These are phyloP conservation scores for Agaricus blazei DNA, from an alignment of 768 basidiomycete species.

Conservation along the genomic window DNA sequence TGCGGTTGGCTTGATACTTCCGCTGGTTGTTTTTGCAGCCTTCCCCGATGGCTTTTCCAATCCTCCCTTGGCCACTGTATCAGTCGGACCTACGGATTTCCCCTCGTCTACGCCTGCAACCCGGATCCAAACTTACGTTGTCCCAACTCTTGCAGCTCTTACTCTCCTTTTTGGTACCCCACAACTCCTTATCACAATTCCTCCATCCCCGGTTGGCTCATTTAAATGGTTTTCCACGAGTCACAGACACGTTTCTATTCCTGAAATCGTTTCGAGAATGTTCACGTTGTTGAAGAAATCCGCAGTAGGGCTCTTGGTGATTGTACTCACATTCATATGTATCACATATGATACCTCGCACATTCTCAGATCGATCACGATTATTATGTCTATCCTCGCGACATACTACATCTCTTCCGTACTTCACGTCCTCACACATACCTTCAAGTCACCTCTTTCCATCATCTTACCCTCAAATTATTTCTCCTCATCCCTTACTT, in stretches of 20 bases:
- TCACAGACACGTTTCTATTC: not conserved
- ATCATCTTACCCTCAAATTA: conserved; percentile 61
- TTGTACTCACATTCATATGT: conserved; percentile 35
- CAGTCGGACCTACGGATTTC: not conserved
- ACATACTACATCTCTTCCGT: conserved; percentile 71
- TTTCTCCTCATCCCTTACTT: conserved; percentile 12
- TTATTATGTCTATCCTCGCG: conserved; percentile 44
- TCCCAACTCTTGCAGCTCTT: conserved; percentile 37
- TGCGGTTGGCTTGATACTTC: conserved; percentile 48
- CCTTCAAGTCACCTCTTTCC: conserved; percentile 77
- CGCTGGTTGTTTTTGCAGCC: conserved; percentile 51
- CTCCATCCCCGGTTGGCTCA: conserved; percentile 43
- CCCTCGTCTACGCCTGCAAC: conserved; percentile 12
- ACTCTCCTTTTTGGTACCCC: conserved; percentile 60
- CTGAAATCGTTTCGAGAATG: not conserved
- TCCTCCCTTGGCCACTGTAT: not conserved
- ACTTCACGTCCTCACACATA: conserved; percentile 77
- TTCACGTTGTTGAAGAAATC: conserved; percentile 20
- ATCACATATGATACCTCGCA: conserved; percentile 17
- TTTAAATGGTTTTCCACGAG: not conserved
- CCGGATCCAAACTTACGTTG: conserved; percentile 27
- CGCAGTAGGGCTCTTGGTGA: conserved; percentile 39
- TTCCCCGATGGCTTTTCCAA: conserved; percentile 24
- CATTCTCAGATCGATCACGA: conserved; percentile 30
- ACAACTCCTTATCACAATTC: conserved; percentile 50